phyloP scores from a whole-genome alignment of 2,329 filamentous ascomycete species.

The Fusarium mangiferae region DNA sequence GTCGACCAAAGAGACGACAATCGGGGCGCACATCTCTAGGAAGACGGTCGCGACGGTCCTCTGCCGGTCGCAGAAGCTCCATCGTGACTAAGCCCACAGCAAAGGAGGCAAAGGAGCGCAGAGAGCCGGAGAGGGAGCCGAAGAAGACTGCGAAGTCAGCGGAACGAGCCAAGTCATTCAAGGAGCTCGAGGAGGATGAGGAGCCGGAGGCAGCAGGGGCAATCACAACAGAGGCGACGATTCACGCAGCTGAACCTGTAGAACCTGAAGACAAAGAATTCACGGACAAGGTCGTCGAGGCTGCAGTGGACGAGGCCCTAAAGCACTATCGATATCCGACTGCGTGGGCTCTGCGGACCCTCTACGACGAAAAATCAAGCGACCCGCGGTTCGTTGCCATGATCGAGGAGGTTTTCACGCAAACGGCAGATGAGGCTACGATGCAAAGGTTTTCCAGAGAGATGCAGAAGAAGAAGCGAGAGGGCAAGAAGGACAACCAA shows the following conservation, averaged over 20 bases:
- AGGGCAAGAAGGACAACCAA: constrained; percentile 64
- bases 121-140: constrained; percentile 18
- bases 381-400: constrained; percentile 65
- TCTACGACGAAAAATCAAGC: constrained; percentile 67
- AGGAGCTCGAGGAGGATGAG: constrained; percentile 16
- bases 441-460: constrained; percentile 62
- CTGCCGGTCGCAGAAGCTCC: constrained; percentile 36
- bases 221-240: constrained; percentile 30
- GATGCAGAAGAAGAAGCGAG: constrained; percentile 64
- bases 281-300: constrained; percentile 64
- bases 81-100: constrained; percentile 36
- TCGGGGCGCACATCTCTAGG: constrained; percentile 48
- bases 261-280: constrained; percentile 54
- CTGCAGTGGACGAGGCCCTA: constrained; percentile 68
- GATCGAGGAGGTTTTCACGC: constrained; percentile 67
- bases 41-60: constrained; percentile 44
- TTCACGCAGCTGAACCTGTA: constrained; percentile 27
- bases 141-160: constrained; percentile 8
- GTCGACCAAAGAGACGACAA: constrained; percentile 49
- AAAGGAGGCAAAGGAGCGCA: constrained; percentile 30
- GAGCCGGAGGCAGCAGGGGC: constrained; percentile 5
- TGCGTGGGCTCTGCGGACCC: constrained; percentile 68
- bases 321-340: constrained; percentile 68
- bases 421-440: constrained; percentile 65
- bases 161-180: constrained; percentile 16